Evolutionary conservation across 2,329 filamentous ascomycete genomes (phyloP).

Genomic region (Calonectria henricotiae): DNA sequence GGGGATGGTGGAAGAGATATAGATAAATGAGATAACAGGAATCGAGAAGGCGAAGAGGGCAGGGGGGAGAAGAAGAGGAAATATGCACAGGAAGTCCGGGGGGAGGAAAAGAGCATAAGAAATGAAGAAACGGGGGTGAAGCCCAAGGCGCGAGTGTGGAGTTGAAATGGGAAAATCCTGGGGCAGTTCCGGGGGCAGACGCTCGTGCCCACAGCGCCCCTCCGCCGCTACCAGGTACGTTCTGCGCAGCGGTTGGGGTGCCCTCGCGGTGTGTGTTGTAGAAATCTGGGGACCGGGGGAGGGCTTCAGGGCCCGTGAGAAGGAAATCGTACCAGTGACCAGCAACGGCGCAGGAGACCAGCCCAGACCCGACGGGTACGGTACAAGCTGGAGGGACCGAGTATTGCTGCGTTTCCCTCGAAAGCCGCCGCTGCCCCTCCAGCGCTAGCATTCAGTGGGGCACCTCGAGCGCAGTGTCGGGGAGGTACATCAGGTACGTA

Average conservation of each 20-base stretch:
- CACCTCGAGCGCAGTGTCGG: conserved; percentile 33
- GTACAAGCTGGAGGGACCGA: conserved; percentile 21
- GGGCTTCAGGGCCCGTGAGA: background rate
- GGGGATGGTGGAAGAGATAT: conserved; percentile 41
- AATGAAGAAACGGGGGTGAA: conserved; percentile 42
- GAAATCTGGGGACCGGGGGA: conserved; percentile 22
- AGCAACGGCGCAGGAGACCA: conserved; percentile 1
- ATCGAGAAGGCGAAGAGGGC: conserved; percentile 37
- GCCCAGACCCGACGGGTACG: conserved; percentile 18
- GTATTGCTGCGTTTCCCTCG: conserved; percentile 27
- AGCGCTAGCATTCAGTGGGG: conserved; percentile 35
- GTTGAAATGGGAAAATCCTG: conserved; percentile 53
- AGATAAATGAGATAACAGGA: conserved; percentile 43
- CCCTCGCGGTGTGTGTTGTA: conserved; percentile 14
- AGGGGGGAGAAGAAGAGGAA: conserved; percentile 27
- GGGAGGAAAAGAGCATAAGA: conserved; percentile 46
- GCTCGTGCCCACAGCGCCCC: conserved; percentile 43
- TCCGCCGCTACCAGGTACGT: conserved; percentile 31
- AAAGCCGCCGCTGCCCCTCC: conserved; percentile 25
- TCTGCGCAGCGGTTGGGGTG: conserved; percentile 26
- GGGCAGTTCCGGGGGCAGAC: conserved; percentile 45
- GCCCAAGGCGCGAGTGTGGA: conserved; percentile 48
- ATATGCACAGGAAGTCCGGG: conserved; percentile 25
- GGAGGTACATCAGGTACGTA: conserved; percentile 52
- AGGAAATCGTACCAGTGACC: conserved; percentile 16